phyloP scores from a whole-genome alignment of 768 basidiomycete species.

The Naematelia encephala region DNA sequence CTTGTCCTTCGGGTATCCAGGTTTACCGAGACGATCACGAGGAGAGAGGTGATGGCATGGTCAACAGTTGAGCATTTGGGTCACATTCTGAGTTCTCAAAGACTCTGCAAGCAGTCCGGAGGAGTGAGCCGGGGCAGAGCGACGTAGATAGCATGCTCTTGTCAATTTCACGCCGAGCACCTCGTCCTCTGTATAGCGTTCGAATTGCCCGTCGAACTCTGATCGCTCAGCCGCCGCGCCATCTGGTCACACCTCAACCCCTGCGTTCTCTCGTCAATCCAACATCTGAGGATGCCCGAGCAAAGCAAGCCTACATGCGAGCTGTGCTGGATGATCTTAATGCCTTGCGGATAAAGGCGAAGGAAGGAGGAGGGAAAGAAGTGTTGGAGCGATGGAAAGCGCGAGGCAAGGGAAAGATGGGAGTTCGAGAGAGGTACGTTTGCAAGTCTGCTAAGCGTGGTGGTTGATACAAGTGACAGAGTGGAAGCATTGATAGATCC shows the following conservation, averaged over 20 bases:
- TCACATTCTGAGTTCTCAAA: too few species aligned
- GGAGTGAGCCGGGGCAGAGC: too few species aligned
- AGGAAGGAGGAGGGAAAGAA: slow-evolving; percentile 34
- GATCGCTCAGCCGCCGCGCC: slow-evolving; percentile 20
- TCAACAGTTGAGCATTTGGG: neutral
- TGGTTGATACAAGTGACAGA: slow-evolving; percentile 52
- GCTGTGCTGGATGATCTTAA: slow-evolving; percentile 11
- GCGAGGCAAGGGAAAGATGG: slow-evolving; percentile 33
- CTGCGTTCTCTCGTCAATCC: slow-evolving; percentile 23
- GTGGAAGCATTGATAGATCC: slow-evolving; percentile 74
- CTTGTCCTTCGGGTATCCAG: neutral
- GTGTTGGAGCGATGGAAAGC: slow-evolving; percentile 35
- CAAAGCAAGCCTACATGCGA: slow-evolving; percentile 25
- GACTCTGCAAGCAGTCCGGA: too few species aligned
- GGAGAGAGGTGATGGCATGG: neutral
- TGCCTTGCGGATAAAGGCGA: slow-evolving; percentile 22
- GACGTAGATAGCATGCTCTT: too few species aligned
- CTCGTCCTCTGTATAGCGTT: too few species aligned
- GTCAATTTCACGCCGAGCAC: too few species aligned
- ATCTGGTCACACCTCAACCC: slow-evolving; percentile 25
- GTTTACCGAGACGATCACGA: neutral
- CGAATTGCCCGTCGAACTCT: slow-evolving; percentile 30
- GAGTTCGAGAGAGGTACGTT: slow-evolving; percentile 36
- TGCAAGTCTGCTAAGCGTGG: neutral
- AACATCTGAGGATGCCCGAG: slow-evolving; percentile 21